phyloP scores from a whole-genome alignment of 208 protist genomes.

The Balamuthia mandrillaris region DNA sequence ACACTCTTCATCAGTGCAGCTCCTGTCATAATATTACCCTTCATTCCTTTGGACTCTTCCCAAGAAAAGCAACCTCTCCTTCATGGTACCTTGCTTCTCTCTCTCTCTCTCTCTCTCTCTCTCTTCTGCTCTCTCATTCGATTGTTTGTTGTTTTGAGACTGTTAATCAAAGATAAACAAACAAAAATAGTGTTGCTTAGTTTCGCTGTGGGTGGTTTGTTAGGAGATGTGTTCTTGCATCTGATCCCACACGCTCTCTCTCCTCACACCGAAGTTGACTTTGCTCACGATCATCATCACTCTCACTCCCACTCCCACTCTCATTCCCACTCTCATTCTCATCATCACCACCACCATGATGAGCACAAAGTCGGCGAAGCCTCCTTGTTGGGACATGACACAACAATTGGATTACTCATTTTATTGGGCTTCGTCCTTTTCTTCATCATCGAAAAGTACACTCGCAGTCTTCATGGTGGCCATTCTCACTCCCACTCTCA shows the following conservation, averaged over 20 bases:
- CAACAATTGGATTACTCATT: slow-evolving; percentile 42
- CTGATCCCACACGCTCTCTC: slow-evolving; percentile 61
- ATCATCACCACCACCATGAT: slow-evolving; percentile 11
- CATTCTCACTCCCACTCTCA: slow-evolving; percentile 40
- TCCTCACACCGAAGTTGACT: neutral
- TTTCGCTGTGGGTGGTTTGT: slow-evolving; percentile 61
- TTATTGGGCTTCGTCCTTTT: slow-evolving; percentile 55
- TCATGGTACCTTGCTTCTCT: neutral
- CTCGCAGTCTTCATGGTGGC: slow-evolving; percentile 27
- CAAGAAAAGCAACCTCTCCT: neutral
- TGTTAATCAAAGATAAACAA: neutral
- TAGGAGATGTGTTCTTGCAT: slow-evolving; percentile 70
- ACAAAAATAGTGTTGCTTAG: slow-evolving; percentile 40
- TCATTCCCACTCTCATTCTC: slow-evolving; percentile 39
- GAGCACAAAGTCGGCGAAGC: neutral
- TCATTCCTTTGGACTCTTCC: slow-evolving; percentile 10
- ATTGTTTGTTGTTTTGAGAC: neutral
- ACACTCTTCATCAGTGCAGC: neutral
- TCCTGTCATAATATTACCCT: slow-evolving; percentile 7
- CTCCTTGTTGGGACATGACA: neutral
- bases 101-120: neutral
- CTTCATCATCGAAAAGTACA: slow-evolving; percentile 61
- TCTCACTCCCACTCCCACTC: slow-evolving; percentile 7
- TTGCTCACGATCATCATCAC: slow-evolving; percentile 5
- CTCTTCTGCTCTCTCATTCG: no score